Evolutionary conservation across 1,284 basidiomycete genomes (phyloP).

Genomic region (Papiliotrema laurentii): DNA sequence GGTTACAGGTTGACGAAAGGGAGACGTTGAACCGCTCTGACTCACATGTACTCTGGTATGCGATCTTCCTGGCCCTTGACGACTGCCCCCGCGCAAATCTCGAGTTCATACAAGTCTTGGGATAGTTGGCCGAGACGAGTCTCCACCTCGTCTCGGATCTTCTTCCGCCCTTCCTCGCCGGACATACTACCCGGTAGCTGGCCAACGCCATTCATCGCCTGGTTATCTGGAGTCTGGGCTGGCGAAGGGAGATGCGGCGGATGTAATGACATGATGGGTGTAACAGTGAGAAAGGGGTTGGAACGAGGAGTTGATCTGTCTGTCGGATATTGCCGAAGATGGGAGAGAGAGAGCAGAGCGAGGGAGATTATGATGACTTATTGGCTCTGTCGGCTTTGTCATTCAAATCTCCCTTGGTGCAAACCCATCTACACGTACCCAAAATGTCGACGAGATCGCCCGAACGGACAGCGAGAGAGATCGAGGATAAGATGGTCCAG

Average conservation of each 20-base stretch:
- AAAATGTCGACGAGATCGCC: background rate
- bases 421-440: background rate
- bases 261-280: background rate
- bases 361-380: too few relatives aligned
- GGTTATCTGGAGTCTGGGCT: constrained; percentile 2
- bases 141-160: constrained; percentile 32
- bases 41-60: constrained; percentile 37
- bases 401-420: too few relatives aligned
- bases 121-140: constrained; percentile 25
- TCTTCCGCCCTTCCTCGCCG: constrained; percentile 6
- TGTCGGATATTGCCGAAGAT: background rate
- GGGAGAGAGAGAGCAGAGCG: background rate
- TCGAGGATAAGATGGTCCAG: background rate
- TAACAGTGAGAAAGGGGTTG: background rate
- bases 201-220: background rate
- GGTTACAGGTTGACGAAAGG: background rate
- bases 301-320: background rate
- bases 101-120: constrained; percentile 45
- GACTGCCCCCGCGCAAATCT: constrained; percentile 45
- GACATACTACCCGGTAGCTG: background rate
- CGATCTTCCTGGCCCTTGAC: constrained; percentile 30
- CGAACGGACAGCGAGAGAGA: background rate
- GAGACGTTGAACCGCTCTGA: background rate
- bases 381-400: too few relatives aligned
- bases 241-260: constrained; percentile 5